Evolutionary conservation across 345 rosid species (phyloP).

Genomic region (Firmiana major): DNA sequence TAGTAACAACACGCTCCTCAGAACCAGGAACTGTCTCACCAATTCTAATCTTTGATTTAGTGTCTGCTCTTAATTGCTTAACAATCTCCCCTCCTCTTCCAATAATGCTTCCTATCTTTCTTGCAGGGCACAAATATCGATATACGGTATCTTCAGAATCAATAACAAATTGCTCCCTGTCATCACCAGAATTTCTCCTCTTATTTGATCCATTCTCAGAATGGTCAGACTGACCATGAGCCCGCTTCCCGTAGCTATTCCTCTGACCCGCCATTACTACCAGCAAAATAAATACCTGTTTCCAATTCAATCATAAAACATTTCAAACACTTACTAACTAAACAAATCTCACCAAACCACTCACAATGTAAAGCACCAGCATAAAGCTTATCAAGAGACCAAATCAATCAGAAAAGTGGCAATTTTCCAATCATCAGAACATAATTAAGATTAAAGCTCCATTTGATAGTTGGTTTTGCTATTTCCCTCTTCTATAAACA

Average conservation of each 20-base stretch:
- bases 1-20: slow-evolving; percentile 92
- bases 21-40: slow-evolving; percentile 73
- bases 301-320: slow-evolving; percentile 1
- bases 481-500: background rate
- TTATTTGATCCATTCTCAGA: slow-evolving; percentile 60
- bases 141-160: slow-evolving; percentile 74
- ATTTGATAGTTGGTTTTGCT: background rate
- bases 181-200: slow-evolving; percentile 68
- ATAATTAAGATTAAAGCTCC: background rate
- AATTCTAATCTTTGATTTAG: slow-evolving; percentile 80
- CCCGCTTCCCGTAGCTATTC: slow-evolving; percentile 75
- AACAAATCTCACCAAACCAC: background rate
- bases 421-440: background rate
- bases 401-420: background rate
- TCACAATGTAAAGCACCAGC: background rate
- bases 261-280: slow-evolving; percentile 68
- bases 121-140: slow-evolving; percentile 75
- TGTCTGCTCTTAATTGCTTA: slow-evolving; percentile 78
- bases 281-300: slow-evolving; percentile 13
- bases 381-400: background rate
- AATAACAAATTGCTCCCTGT: slow-evolving; percentile 59
- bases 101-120: slow-evolving; percentile 90
- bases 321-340: background rate
- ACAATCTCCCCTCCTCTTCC: slow-evolving; percentile 96
- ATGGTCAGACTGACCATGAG: slow-evolving; percentile 68